These are phyloP conservation scores for Boletellus emodensis DNA, from an alignment of 768 basidiomycete genomes.

Conservation along the genomic window DNA sequence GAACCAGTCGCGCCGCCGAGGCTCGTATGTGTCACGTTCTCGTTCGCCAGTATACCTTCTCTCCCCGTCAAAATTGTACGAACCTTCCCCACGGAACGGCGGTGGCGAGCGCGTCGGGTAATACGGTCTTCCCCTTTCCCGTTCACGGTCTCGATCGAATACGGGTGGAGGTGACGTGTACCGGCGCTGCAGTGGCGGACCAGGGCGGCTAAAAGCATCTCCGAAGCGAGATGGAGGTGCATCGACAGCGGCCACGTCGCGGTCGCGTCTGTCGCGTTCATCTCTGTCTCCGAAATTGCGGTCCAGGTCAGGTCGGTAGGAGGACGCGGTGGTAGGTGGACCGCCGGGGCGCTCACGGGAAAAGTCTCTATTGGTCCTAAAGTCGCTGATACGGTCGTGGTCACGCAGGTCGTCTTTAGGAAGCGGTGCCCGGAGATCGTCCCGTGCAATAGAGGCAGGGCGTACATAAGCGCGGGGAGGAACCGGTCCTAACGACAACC, in stretches of 20 bases:
- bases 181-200: slow-evolving; percentile 12
- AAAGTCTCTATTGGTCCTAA: slow-evolving; percentile 30
- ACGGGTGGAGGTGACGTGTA: slow-evolving; percentile 29
- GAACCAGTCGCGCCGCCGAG: slow-evolving; percentile 29
- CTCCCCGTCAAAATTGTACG: slow-evolving; percentile 34
- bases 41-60: slow-evolving; percentile 30
- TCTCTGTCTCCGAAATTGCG: slow-evolving; percentile 32
- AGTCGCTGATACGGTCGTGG: slow-evolving; percentile 21
- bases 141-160: slow-evolving; percentile 33
- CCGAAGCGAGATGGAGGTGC: slow-evolving; percentile 32
- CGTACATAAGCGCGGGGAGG: slow-evolving; percentile 22
- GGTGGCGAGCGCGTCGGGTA: slow-evolving; percentile 33
- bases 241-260: slow-evolving; percentile 36
- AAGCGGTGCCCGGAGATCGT: slow-evolving; percentile 32
- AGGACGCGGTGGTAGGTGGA: slow-evolving; percentile 9
- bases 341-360: slow-evolving; percentile 34
- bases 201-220: slow-evolving; percentile 26
- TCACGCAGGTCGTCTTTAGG: slow-evolving; percentile 31
- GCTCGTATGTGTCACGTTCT: slow-evolving; percentile 31
- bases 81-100: slow-evolving; percentile 20
- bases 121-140: slow-evolving; percentile 26
- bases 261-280: slow-evolving; percentile 35
- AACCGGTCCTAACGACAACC: slow-evolving; percentile 34
- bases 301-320: slow-evolving; percentile 40
- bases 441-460: slow-evolving; percentile 30